Conservation (phyloP, 2,329 filamentous ascomycete genomes). For the Chaetomiaceae sp. region DNA sequence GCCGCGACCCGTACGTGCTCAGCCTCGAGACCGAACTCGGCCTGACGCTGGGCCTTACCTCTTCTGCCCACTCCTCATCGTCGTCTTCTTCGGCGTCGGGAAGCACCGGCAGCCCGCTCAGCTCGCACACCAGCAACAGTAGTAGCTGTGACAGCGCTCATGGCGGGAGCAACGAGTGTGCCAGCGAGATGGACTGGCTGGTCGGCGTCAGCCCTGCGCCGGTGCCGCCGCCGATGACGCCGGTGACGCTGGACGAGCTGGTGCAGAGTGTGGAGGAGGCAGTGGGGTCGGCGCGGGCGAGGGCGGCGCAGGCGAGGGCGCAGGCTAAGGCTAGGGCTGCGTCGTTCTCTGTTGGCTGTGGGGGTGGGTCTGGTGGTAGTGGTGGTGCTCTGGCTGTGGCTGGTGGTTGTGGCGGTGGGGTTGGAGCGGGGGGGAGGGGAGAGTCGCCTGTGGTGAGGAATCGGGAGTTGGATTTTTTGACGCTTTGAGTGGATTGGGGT, state of each 20-base stretch:
- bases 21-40: constrained; percentile 11
- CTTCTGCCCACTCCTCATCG: background rate
- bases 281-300: constrained; percentile 16
- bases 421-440: background rate
- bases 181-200: background rate
- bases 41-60: background rate
- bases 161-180: too few relatives aligned
- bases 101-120: too few relatives aligned
- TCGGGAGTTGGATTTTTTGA: constrained; percentile 37
- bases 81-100: too few relatives aligned
- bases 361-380: background rate
- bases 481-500: constrained; percentile 25
- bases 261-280: constrained; percentile 28
- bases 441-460: constrained; percentile 24
- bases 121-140: too few relatives aligned
- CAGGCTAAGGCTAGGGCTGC: constrained; percentile 14
- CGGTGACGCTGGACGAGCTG: constrained; percentile 30
- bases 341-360: background rate
- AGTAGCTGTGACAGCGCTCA: background rate
- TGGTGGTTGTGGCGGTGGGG: constrained; percentile 3
- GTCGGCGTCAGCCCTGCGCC: background rate
- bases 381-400: background rate
- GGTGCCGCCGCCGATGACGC: constrained; percentile 21
- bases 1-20: constrained; percentile 10
- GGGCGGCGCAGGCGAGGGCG: constrained; percentile 19